phyloP scores from a whole-genome alignment of 306 rosid genomes.

The Ormosia semicastrata region DNA sequence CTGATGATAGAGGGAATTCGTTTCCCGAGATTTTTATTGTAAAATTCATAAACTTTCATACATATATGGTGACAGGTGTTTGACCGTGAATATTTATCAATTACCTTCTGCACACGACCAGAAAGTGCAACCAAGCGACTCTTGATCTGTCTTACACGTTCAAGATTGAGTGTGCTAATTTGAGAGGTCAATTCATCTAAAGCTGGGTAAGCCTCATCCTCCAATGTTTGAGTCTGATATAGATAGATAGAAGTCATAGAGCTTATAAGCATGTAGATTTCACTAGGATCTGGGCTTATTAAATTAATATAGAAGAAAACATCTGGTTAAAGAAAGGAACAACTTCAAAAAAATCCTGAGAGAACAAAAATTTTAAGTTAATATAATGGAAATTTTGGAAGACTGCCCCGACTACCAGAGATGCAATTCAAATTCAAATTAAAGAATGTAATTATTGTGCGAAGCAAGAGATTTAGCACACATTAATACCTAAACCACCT shows the following conservation, averaged over 20 bases:
- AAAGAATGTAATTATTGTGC: background rate
- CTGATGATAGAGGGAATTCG: background rate
- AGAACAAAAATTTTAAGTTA: background rate
- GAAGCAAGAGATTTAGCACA: background rate
- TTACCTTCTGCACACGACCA: constrained; percentile 82
- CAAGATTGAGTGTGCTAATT: constrained; percentile 75
- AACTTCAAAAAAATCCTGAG: background rate
- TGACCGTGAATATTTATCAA: background rate
- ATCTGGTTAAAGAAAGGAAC: background rate
- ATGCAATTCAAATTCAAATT: background rate
- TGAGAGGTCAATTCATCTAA: constrained; percentile 77
- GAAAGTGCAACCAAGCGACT: constrained; percentile 82
- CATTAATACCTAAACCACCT: no score
- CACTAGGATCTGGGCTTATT: background rate
- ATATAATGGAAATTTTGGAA: background rate
- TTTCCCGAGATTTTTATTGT: background rate
- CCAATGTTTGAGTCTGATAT: constrained; percentile 60
- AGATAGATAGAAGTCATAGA: constrained; percentile 15
- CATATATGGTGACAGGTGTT: background rate
- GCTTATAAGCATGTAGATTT: background rate
- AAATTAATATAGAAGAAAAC: background rate
- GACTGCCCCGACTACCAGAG: background rate
- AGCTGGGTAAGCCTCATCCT: constrained; percentile 86
- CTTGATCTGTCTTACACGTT: constrained; percentile 78
- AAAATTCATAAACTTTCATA: background rate